Percentiles rank a stretch among this genome's conserved stretches.
phyloP scores from a whole-genome alignment of 1,284 basidiomycete genomes.

The Vanrija pseudolonga region DNA sequence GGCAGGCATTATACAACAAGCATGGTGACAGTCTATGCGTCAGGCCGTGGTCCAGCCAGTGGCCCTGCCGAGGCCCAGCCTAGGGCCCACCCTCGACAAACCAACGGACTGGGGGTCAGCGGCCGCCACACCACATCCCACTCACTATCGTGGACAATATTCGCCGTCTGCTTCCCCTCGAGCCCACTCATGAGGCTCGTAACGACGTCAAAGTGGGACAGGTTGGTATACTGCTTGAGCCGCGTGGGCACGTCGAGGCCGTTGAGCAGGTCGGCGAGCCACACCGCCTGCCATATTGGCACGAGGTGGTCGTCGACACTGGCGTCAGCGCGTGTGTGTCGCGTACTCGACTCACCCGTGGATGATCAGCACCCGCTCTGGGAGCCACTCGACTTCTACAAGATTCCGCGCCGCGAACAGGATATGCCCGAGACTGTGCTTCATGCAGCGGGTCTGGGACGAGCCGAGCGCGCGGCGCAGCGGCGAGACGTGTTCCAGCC shows the following conservation, averaged over 20 bases:
- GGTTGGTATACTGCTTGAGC: constrained; percentile 41
- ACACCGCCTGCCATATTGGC: constrained; percentile 43
- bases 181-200: constrained; percentile 37
- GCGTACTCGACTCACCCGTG: constrained; percentile 36
- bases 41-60: too few relatives aligned
- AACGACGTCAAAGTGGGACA: constrained; percentile 44
- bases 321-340: not conserved
- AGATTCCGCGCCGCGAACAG: constrained; percentile 47
- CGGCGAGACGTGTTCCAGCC: constrained; percentile 47
- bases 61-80: not conserved
- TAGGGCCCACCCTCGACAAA: constrained; percentile 2
- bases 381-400: constrained; percentile 41
- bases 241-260: constrained; percentile 47
- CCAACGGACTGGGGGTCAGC: constrained; percentile 6
- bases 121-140: not conserved
- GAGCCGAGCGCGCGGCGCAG: constrained; percentile 45
- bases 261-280: constrained; percentile 46
- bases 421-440: constrained; percentile 48
- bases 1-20: too few relatives aligned
- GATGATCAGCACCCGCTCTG: constrained; percentile 44
- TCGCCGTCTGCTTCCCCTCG: constrained; percentile 19
- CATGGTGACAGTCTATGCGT: not conserved
- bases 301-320: constrained; percentile 39
- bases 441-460: constrained; percentile 44
- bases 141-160: constrained; percentile 25